phyloP scores from a whole-genome alignment of 345 rosid genomes.

The Bruguiera parviflora region DNA sequence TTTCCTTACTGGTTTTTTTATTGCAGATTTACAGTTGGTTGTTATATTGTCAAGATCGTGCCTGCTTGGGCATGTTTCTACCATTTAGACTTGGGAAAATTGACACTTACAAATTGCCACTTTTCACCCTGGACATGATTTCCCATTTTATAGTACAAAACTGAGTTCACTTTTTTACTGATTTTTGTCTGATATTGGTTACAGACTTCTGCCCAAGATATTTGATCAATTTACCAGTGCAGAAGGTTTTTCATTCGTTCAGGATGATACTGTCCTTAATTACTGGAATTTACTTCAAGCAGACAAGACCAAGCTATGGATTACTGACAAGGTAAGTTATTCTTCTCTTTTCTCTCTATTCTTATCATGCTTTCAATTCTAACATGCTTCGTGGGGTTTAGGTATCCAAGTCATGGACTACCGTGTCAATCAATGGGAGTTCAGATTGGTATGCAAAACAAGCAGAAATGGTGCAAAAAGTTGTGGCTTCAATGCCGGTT shows the following conservation, averaged over 20 bases:
- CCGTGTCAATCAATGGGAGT: slow-evolving; percentile 46
- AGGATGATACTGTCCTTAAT: slow-evolving; percentile 91
- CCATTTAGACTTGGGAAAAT: slow-evolving; percentile 5
- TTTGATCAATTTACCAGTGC: slow-evolving; percentile 67
- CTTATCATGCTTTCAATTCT: not conserved
- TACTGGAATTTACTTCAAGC: slow-evolving; percentile 96
- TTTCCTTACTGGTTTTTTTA: not conserved
- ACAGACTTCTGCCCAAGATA: slow-evolving; percentile 77
- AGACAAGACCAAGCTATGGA: slow-evolving; percentile 91
- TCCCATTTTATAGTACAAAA: not conserved
- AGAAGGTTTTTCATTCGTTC: slow-evolving; percentile 90
- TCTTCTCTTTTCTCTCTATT: not conserved
- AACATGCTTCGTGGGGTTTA: slow-evolving; percentile 20
- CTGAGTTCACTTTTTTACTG: slow-evolving; percentile 11
- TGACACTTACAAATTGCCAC: slow-evolving; percentile 1
- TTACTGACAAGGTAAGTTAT: slow-evolving; percentile 68
- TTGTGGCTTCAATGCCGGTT: slow-evolving; percentile 73
- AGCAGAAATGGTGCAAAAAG: slow-evolving; percentile 68
- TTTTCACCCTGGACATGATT: not conserved
- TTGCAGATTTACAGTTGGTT: slow-evolving; percentile 9
- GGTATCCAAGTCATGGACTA: slow-evolving; percentile 87
- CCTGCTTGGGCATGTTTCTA: not conserved
- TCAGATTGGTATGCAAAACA: slow-evolving; percentile 72
- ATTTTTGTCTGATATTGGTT: slow-evolving; percentile 14
- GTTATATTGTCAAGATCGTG: slow-evolving; percentile 17